Percentiles rank a stretch among this genome's conserved stretches.
Evolutionary conservation across 768 basidiomycete species (phyloP).

Genomic region (Royoungia palumana): DNA sequence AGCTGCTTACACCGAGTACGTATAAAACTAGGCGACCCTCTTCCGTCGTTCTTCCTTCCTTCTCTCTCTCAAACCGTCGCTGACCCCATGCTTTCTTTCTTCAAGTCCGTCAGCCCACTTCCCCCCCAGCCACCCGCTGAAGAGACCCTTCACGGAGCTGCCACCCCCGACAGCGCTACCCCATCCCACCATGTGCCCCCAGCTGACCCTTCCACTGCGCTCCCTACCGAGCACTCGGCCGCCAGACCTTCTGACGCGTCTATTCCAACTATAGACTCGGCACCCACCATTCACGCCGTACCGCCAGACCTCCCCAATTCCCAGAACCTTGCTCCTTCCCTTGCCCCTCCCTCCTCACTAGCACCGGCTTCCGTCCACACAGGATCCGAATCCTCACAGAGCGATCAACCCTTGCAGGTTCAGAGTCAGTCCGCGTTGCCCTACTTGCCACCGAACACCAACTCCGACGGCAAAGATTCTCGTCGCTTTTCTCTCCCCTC

Average conservation of each 20-base stretch:
- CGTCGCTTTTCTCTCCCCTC: slow-evolving; percentile 51
- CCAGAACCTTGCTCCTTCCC: slow-evolving; percentile 13
- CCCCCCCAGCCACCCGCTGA: background rate
- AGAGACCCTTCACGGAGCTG: background rate
- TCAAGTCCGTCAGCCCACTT: slow-evolving; percentile 20
- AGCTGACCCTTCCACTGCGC: background rate
- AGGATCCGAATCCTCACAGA: slow-evolving; percentile 14
- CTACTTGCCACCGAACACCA: slow-evolving; percentile 13
- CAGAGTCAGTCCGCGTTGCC: slow-evolving; percentile 29
- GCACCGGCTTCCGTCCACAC: slow-evolving; percentile 11
- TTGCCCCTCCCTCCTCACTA: slow-evolving; percentile 16
- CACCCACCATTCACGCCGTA: slow-evolving; percentile 22
- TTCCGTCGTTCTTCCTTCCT: background rate
- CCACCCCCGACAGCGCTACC: slow-evolving; percentile 2
- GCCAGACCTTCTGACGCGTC: slow-evolving; percentile 20
- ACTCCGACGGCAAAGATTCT: slow-evolving; percentile 21
- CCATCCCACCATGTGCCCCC: slow-evolving; percentile 1
- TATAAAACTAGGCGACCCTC: slow-evolving; percentile 21
- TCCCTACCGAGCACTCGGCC: background rate
- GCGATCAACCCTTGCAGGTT: slow-evolving; percentile 19
- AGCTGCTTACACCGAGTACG: slow-evolving; percentile 17
- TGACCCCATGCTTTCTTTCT: slow-evolving; percentile 23
- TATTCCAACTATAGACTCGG: slow-evolving; percentile 21
- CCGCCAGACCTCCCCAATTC: slow-evolving; percentile 17
- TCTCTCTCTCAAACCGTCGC: background rate